Conservation (phyloP, 78 protist species). For the Tieghemostelium lacteum region DNA sequence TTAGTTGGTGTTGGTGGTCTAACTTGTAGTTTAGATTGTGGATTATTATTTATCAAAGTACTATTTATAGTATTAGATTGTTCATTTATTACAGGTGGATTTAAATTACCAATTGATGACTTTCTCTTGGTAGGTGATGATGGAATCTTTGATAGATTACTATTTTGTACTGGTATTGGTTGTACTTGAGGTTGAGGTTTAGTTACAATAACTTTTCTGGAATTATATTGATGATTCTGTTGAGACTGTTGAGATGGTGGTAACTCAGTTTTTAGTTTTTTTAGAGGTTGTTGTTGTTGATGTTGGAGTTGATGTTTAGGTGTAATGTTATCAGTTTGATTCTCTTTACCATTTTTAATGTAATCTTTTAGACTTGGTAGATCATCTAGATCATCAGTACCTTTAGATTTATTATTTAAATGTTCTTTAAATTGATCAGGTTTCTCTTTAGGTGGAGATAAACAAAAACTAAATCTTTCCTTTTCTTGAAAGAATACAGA, state of each 20-base stretch:
- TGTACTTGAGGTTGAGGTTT: not conserved
- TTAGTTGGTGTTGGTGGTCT: slow-evolving; percentile 45
- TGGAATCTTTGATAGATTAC: not conserved
- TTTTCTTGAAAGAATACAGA: slow-evolving; percentile 32
- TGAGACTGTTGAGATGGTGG: slow-evolving; percentile 33
- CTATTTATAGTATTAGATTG: too few species aligned
- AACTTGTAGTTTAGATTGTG: not conserved
- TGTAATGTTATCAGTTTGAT: not conserved
- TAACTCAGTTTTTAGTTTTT: not conserved
- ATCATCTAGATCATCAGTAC: not conserved
- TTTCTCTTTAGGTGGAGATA: slow-evolving; percentile 75
- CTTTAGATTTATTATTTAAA: too few species aligned
- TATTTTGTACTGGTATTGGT: slow-evolving; percentile 22
- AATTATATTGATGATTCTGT: slow-evolving; percentile 42
- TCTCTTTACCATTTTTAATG: not conserved
- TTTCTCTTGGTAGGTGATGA: slow-evolving; percentile 21
- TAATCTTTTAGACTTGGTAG: not conserved
- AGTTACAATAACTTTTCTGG: not conserved
- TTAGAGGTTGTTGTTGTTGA: slow-evolving; percentile 16
- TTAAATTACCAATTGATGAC: too few species aligned
- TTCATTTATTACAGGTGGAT: too few species aligned
- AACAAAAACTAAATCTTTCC: slow-evolving; percentile 67
- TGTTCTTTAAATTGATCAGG: too few species aligned
- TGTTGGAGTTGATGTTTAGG: slow-evolving; percentile 8
- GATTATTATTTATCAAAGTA: too few species aligned